Evolutionary conservation across 495 filamentous ascomycete genomes (phyloP), one percentile per base, ranked within the genome.

Genomic region (Evansstolkia leycettana): DNA sequence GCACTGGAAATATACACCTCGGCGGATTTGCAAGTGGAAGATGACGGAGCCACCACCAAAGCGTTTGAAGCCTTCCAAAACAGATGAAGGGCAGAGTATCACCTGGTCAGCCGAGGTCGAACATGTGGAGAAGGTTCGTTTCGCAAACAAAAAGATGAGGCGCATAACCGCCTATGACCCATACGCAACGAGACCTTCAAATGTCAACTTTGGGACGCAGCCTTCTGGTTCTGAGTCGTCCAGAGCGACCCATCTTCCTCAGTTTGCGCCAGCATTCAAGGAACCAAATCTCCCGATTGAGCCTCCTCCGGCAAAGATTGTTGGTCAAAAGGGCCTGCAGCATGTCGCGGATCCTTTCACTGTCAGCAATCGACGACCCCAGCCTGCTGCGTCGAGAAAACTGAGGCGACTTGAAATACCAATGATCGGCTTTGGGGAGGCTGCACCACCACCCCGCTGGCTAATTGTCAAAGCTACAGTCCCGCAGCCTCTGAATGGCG

Each of bases 401-500:
- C n/a, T n/a, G n/a, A n/a, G n/a, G n/a, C 25, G 11, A 10, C 20
- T 9, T 15, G 9, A 25, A 17, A 32, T 25, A 18, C 38, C 34
- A 11, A 25, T 28, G 11, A 27, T 45, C 8, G 34, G 16, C 8
- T 46, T 41, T 23, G 44, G 47, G 16, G 24, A 41, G 0, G 10
- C 36, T 14, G 47, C 42, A 20, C 37, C 38, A 7, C 9, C 31
- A 10, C 50, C 50, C 26, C 47, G 50, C 20, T 53, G 50, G 50
- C 29, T 33, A 14, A 15, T 39, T 5, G 8, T 31, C 12, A 20
- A 36, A 17, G 5, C 17, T 9, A 26, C 19, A 3, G 13, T n/a
- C 33, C 12, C 33, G 28, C n/a, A n/a, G n/a, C n/a, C n/a, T n/a
- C n/a, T n/a, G n/a, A n/a, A n/a, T n/a, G n/a, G n/a, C n/a, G n/a